phyloP scores from a whole-genome alignment of 2,329 filamentous ascomycete genomes.

The Helotiales sp. region DNA sequence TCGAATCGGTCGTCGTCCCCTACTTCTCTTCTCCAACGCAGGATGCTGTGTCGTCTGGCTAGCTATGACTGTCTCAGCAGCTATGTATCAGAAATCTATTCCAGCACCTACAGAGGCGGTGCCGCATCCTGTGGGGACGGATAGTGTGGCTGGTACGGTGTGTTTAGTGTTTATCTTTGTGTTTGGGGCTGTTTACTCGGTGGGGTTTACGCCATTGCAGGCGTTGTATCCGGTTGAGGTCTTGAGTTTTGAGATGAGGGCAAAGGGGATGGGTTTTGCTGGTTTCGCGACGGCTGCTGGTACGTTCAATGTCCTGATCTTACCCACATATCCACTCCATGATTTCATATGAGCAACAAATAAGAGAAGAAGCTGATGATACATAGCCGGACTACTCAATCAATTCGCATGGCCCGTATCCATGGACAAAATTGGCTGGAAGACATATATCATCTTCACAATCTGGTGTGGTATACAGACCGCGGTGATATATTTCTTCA shows the following conservation, averaged over 20 bases:
- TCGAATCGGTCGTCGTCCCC: conserved; percentile 56
- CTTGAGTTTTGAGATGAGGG: conserved; percentile 53
- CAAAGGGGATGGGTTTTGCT: conserved; percentile 54
- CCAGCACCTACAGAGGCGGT: conserved; percentile 9
- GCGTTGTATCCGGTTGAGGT: conserved; percentile 54
- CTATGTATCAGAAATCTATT: conserved; percentile 29
- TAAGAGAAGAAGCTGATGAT: not conserved
- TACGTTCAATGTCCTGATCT: too few species aligned
- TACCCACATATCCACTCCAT: not conserved
- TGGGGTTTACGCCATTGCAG: conserved; percentile 47
- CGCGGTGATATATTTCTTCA: conserved; percentile 47
- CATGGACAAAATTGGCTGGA: conserved; percentile 51
- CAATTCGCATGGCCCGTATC: conserved; percentile 48
- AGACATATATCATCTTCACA: conserved; percentile 54
- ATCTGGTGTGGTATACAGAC: conserved; percentile 44
- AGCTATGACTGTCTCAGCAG: conserved; percentile 46
- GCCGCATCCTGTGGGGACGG: conserved; percentile 18
- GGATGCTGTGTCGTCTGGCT: conserved; percentile 51
- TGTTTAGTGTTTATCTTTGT: conserved; percentile 55
- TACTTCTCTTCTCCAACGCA: conserved; percentile 51
- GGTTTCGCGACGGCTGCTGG: conserved; percentile 42
- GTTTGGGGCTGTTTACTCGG: conserved; percentile 52
- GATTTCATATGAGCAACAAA: not conserved
- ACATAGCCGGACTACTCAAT: conserved; percentile 42
- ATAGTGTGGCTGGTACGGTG: conserved; percentile 39